phyloP scores from a whole-genome alignment of 2,329 filamentous ascomycete species.

The Botryotinia narcissicola region DNA sequence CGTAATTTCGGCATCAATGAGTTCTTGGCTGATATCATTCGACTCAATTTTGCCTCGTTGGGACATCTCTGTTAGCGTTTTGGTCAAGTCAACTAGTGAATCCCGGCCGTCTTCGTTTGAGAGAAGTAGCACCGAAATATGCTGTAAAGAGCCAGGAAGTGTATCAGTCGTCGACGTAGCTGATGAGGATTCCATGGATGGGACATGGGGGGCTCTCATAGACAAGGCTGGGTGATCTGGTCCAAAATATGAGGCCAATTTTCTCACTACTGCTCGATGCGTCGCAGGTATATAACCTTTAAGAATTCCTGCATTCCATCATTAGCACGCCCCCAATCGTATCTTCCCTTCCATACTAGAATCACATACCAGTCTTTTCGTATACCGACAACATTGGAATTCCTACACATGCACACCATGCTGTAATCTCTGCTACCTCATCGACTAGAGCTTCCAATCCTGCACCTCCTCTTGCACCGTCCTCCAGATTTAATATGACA shows the following conservation, averaged over 20 bases:
- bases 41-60: slow-evolving; percentile 81
- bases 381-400: slow-evolving; percentile 89
- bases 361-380: slow-evolving; percentile 74
- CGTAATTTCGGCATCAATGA: slow-evolving; percentile 85
- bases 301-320: slow-evolving; percentile 62
- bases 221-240: slow-evolving; percentile 68
- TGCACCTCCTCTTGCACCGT: slow-evolving; percentile 65
- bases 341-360: neutral
- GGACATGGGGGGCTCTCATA: slow-evolving; percentile 68
- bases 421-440: slow-evolving; percentile 85
- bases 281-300: slow-evolving; percentile 87
- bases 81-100: slow-evolving; percentile 91
- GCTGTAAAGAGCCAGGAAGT: slow-evolving; percentile 40
- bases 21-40: slow-evolving; percentile 76
- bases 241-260: slow-evolving; percentile 86
- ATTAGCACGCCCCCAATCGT: slow-evolving; percentile 2
- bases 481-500: slow-evolving; percentile 74
- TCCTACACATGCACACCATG: slow-evolving; percentile 88
- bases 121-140: slow-evolving; percentile 68
- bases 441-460: slow-evolving; percentile 82
- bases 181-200: slow-evolving; percentile 51
- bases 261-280: slow-evolving; percentile 74
- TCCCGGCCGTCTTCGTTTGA: slow-evolving; percentile 87
- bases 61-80: slow-evolving; percentile 91
- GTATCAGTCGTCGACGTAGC: slow-evolving; percentile 45